phyloP scores from a whole-genome alignment of 495 filamentous ascomycete genomes.

The Penicillium macrosclerotiorum region DNA sequence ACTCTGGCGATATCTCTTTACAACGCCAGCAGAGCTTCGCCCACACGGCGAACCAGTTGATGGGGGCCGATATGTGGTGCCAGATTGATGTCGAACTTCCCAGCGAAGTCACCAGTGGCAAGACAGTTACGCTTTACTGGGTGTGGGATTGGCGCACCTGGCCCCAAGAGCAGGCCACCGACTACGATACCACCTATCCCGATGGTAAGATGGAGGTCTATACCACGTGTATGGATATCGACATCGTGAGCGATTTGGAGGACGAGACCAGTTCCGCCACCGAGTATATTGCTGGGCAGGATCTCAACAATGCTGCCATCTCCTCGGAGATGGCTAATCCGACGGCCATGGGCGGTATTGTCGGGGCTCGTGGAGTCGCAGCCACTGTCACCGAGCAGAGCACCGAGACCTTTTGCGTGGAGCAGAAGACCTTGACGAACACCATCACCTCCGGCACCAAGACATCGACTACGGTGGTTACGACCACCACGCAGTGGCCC shows the following conservation, averaged over 20 bases:
- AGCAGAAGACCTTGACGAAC: too few species aligned
- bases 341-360: slow-evolving; percentile 1
- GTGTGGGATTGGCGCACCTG: slow-evolving; percentile 88
- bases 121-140: slow-evolving; percentile 78
- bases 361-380: too few species aligned
- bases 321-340: slow-evolving; percentile 33
- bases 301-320: slow-evolving; percentile 39
- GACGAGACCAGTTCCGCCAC: too few species aligned
- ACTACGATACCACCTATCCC: slow-evolving; percentile 42
- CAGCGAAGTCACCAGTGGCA: slow-evolving; percentile 47
- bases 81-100: slow-evolving; percentile 77
- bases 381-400: not conserved
- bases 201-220: slow-evolving; percentile 68
- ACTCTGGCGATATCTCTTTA: slow-evolving; percentile 48
- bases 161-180: too few species aligned
- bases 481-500: too few species aligned
- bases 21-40: slow-evolving; percentile 52
- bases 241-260: slow-evolving; percentile 43
- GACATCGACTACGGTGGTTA: too few species aligned
- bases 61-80: slow-evolving; percentile 63
- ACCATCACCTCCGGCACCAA: too few species aligned
- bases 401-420: not conserved
- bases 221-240: slow-evolving; percentile 77
- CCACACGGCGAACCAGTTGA: slow-evolving; percentile 38
- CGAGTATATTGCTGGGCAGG: slow-evolving; percentile 30